Evolutionary conservation across 306 rosid species (phyloP).

Genomic region (Psophocarpus tetragonolobus): DNA sequence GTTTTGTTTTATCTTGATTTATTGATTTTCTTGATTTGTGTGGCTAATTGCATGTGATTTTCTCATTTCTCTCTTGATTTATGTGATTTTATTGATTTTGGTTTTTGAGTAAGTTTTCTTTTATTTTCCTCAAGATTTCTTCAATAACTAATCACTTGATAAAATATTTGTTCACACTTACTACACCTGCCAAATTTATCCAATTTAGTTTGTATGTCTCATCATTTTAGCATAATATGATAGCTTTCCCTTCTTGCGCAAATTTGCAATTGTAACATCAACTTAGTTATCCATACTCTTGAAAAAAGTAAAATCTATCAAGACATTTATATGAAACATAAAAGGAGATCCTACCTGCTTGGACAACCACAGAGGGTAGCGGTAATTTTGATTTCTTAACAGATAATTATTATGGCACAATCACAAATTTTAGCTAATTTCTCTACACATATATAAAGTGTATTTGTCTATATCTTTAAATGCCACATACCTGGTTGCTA

Average conservation of each 20-base stretch:
- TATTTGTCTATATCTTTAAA: not conserved
- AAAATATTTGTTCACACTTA: conserved; percentile 16
- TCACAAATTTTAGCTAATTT: not conserved
- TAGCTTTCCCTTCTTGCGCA: not conserved
- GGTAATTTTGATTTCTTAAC: not conserved
- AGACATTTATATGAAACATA: no score
- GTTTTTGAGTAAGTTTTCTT: no score
- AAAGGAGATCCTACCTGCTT: conserved; percentile 16
- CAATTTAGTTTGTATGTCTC: no score
- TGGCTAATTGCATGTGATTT: no score
- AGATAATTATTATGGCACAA: not conserved
- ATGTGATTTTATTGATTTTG: no score
- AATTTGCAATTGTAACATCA: not conserved
- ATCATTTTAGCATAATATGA: no score
- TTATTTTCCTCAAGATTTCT: not conserved
- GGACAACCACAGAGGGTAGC: not conserved
- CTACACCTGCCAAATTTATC: no score
- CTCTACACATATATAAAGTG: not conserved
- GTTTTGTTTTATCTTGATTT: no score
- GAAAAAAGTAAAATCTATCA: no score
- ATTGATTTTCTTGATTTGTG: no score
- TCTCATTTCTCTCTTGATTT: no score
- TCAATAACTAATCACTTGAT: not conserved
- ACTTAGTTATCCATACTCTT: not conserved
- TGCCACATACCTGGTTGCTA: not conserved